Conservation (phyloP, 306 rosid genomes). For the Cucurbita argyrosperma region DNA sequence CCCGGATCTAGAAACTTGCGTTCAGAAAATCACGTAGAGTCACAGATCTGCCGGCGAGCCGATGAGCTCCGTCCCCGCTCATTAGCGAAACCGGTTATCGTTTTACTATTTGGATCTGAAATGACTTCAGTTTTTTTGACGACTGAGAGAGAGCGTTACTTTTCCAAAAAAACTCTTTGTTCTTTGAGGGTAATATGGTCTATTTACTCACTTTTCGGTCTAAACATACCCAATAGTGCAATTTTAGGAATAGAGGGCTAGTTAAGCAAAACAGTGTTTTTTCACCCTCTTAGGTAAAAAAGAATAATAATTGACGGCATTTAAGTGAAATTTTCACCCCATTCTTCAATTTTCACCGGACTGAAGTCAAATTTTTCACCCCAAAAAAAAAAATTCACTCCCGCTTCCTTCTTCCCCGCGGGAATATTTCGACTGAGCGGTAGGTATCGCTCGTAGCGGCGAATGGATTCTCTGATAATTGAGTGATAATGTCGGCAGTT, state of each 20-base stretch:
- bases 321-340: too few relatives aligned
- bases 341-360: too few relatives aligned
- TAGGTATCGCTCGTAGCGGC: neutral
- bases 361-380: too few relatives aligned
- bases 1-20: conserved; percentile 3
- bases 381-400: too few relatives aligned
- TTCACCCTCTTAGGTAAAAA: too few relatives aligned
- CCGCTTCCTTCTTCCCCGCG: neutral
- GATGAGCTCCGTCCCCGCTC: conserved; percentile 9
- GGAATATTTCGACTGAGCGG: neutral
- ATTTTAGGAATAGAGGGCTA: too few relatives aligned
- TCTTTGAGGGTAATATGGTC: neutral
- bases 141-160: neutral
- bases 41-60: conserved; percentile 16
- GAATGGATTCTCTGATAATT: neutral
- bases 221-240: neutral
- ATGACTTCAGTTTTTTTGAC: neutral
- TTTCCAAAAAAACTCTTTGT: neutral
- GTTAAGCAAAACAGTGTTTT: too few relatives aligned
- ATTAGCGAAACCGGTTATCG: conserved; percentile 2
- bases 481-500: conserved; percentile 55
- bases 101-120: conserved; percentile 9
- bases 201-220: neutral
- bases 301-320: too few relatives aligned
- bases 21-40: conserved; percentile 2